phyloP scores from a whole-genome alignment of 2,329 filamentous ascomycete species.

The Sclerotinia nivalis region DNA sequence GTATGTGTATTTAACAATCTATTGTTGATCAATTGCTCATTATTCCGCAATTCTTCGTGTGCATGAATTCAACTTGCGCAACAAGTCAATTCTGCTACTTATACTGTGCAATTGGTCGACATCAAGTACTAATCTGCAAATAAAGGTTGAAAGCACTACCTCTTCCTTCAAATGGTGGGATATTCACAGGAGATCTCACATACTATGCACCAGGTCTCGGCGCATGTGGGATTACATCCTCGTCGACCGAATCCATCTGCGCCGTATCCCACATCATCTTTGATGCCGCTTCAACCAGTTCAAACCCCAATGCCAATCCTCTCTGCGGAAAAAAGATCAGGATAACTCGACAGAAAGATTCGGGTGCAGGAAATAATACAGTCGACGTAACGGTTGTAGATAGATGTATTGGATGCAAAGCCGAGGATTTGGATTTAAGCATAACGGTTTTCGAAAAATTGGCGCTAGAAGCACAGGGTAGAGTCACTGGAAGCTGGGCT shows the following conservation, averaged over 20 bases:
- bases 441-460: constrained; percentile 47
- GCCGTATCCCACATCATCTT: constrained; percentile 68
- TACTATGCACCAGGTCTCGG: constrained; percentile 68
- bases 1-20: constrained; percentile 28
- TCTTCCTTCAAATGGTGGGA: constrained; percentile 52
- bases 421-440: constrained; percentile 48
- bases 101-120: constrained; percentile 1
- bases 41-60: not conserved
- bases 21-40: constrained; percentile 29
- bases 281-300: constrained; percentile 55
- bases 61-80: not conserved
- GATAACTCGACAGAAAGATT: constrained; percentile 52
- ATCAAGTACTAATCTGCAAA: constrained; percentile 6
- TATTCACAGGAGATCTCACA: constrained; percentile 64
- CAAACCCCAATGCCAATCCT: constrained; percentile 64
- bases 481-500: constrained; percentile 44
- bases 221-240: constrained; percentile 64
- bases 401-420: constrained; percentile 52
- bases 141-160: constrained; percentile 47
- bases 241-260: constrained; percentile 58
- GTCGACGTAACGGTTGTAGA: constrained; percentile 66
- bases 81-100: constrained; percentile 5
- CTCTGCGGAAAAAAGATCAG: constrained; percentile 69
- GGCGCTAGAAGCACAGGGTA: constrained; percentile 48
- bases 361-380: constrained; percentile 53